phyloP scores from a whole-genome alignment of 2,329 filamentous ascomycete genomes.

The Fusarium gaditjirri region DNA sequence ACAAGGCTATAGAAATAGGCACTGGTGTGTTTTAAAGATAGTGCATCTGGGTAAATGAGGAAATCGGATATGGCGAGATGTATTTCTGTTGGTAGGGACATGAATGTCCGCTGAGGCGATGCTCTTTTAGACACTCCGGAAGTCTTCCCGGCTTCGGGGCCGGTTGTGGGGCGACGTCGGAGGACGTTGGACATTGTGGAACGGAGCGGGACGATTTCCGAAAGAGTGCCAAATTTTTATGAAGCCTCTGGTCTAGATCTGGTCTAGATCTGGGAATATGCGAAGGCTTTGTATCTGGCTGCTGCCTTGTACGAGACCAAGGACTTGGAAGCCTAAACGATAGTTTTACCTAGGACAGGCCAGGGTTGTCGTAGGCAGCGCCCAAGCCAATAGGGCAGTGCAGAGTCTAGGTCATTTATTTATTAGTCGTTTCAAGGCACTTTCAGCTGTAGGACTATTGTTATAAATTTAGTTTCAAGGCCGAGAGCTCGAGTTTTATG shows the following conservation, averaged over 20 bases:
- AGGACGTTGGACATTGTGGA: constrained; percentile 35
- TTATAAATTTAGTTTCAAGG: background rate
- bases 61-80: constrained; percentile 69
- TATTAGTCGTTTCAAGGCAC: constrained; percentile 39
- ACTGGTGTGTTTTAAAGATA: constrained; percentile 75
- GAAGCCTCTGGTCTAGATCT: background rate
- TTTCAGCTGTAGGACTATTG: constrained; percentile 10
- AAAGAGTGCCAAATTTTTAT: background rate
- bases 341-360: constrained; percentile 23
- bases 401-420: constrained; percentile 26
- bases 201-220: constrained; percentile 1
- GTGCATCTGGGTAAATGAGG: constrained; percentile 76
- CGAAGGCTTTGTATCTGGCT: constrained; percentile 40
- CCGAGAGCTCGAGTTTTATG: background rate
- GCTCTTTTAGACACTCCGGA: constrained; percentile 6
- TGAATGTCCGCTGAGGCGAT: constrained; percentile 45
- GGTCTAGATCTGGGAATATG: constrained; percentile 1
- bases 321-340: constrained; percentile 22
- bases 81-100: constrained; percentile 72
- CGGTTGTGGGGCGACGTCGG: constrained; percentile 40
- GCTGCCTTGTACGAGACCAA: constrained; percentile 39
- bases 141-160: constrained; percentile 18
- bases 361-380: constrained; percentile 37
- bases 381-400: constrained; percentile 35
- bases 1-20: constrained; percentile 72